Conservation (phyloP, 2,329 filamentous ascomycete genomes). For the Thielaviopsis musarum region DNA sequence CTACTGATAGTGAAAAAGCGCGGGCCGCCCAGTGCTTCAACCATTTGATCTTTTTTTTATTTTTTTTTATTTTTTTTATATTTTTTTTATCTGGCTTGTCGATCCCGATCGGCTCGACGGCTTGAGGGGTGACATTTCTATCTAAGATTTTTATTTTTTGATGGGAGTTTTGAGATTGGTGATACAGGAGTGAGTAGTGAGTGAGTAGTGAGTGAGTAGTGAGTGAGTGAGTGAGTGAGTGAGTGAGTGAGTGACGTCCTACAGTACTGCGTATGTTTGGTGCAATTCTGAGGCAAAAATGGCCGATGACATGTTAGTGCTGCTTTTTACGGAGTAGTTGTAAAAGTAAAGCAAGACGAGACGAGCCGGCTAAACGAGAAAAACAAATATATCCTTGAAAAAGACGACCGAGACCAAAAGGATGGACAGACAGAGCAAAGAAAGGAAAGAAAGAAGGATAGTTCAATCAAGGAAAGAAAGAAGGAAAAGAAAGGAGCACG, state of each 20-base stretch:
- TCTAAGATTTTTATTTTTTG: not conserved
- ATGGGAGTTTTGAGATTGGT: too few species aligned
- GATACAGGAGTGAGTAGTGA: too few species aligned
- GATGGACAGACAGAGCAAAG: not conserved
- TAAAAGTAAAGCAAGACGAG: too few species aligned
- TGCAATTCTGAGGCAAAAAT: too few species aligned
- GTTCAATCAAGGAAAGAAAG: not conserved
- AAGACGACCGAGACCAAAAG: not conserved
- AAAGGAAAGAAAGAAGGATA: not conserved
- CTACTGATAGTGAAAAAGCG: not conserved
- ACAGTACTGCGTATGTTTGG: too few species aligned
- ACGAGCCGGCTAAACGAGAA: too few species aligned
- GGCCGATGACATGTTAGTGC: too few species aligned
- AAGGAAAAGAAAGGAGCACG: not conserved
- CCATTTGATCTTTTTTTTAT: not conserved
- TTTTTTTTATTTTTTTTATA: too few species aligned
- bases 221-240: too few species aligned
- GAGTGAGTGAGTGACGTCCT: too few species aligned
- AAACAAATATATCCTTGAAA: not conserved
- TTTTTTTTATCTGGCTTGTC: not conserved
- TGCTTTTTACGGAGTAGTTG: too few species aligned
- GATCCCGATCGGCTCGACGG: not conserved
- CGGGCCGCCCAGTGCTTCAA: not conserved
- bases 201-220: too few species aligned
- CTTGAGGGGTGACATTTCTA: not conserved